Base-by-base conservation (phyloP, 371 early-diverging fungal genomes). In the Rhizopus arrhizus region DNA sequence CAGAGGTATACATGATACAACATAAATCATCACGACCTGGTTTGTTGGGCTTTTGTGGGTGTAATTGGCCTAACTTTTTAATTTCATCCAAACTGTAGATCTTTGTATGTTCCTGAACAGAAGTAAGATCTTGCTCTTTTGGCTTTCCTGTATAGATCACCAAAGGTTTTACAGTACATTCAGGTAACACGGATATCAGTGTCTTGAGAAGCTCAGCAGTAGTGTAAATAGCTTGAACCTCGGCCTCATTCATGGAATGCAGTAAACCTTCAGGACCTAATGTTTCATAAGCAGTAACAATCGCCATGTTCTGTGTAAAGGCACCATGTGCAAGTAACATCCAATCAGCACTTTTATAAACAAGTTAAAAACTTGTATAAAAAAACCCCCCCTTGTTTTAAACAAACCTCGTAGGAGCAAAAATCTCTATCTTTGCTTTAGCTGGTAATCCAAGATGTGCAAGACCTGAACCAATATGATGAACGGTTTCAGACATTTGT, bases 1-100 rank as follows among this genome's bases (percentile, higher is more conserved):
- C 93, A 62, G 87, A 87, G 22, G 93, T 92, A 65, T 90, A 92
- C 83, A 89, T 89, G 56, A 92, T 84, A 78, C 90, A 78, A 58
- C 91, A 88, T 53, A 87, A 56, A 50, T 89, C 90, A 12, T 89
- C 85, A 31, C 73, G 64, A 9, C 64, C 70, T 12, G 92, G 85
- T 13, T 82, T 78, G 9, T 56, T 59, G 12, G 84, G 78, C n/a
- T 69, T 69, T 35, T 62, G 60, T 13, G 83, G 85, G 55, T 78
- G 52, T 32, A 69, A 59, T 16, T 59, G 69, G 45, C 90, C 74
- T 0, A 54, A 13, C 2, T 43, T 82, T 33, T 81, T 64, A 10
- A 72, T 64, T 46, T 73, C 55, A 29, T 78, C 76, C 35, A 84
- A 55, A 10, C 78, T 64, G 15, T 80, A 29, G 15, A 82, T 34